phyloP scores from a whole-genome alignment of 176 grass and related monocot genomes.

The Secale cereale region DNA sequence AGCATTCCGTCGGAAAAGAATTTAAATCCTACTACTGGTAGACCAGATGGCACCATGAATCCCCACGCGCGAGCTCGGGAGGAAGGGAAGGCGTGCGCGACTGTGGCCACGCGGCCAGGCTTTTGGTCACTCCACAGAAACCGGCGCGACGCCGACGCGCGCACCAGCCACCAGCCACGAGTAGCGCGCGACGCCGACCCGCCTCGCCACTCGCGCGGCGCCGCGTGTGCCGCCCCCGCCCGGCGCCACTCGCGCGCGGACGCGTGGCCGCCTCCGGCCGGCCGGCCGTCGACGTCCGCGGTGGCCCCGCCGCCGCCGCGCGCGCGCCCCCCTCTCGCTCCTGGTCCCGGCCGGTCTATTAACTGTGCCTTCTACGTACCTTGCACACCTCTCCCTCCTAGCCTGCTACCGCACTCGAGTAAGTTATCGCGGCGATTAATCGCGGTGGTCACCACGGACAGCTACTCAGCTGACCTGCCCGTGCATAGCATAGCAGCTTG shows the following conservation, averaged over 20 bases:
- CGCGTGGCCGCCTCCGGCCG: background rate
- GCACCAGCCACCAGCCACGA: constrained; percentile 20
- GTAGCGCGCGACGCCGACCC: constrained; percentile 31
- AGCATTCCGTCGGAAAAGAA: background rate
- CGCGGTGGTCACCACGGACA: constrained; percentile 25
- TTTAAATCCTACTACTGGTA: background rate
- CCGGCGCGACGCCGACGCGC: constrained; percentile 22
- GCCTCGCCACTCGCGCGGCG: constrained; percentile 1
- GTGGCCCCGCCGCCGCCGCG: constrained; percentile 15
- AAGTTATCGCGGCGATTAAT: constrained; percentile 20
- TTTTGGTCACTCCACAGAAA: background rate
- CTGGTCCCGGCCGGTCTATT: constrained; percentile 16
- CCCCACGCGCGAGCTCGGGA: background rate
- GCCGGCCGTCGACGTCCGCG: constrained; percentile 19
- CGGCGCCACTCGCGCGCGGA: background rate
- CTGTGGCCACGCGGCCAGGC: constrained; percentile 33
- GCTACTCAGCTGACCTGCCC: constrained; percentile 6
- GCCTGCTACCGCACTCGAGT: background rate
- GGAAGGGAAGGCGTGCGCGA: background rate
- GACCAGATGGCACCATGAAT: background rate
- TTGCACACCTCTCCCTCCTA: constrained; percentile 4
- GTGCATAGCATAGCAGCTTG: background rate
- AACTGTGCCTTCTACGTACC: background rate
- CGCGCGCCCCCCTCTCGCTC: background rate
- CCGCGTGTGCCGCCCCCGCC: constrained; percentile 13